Evolutionary conservation across 495 filamentous ascomycete genomes (phyloP), one percentile per base, ranked within the genome.

Genomic region (Tricharina praecox): DNA sequence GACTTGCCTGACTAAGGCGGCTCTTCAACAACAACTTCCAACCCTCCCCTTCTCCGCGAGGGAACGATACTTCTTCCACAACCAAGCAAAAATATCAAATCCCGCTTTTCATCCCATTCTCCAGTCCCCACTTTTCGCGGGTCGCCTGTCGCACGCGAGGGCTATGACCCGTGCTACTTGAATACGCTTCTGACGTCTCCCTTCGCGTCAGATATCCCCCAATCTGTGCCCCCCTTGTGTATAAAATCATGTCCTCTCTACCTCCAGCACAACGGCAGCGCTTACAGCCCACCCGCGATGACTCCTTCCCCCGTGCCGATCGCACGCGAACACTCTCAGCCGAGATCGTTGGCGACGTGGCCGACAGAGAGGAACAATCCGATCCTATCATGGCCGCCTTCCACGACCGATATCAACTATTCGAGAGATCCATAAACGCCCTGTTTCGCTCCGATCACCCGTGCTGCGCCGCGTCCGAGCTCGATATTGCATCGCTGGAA

Each of bases 401-500:
- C 34, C 47, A 53, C 33, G 58, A 54, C 33, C 50, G 58, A 48
- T 61, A 57, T 48, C 48, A 53, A 19, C 37, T 50, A 34, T 57
- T 52, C 47, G 58, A 61, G 28, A 60, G 45, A 47, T 49, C 45
- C 35, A 61, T 61, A 50, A 33, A 34, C 30, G 55, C 44, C 25
- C 48, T 61, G 34, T 61, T 61, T 44, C 48, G 23, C n/a, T 58
- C 53, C 33, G 51, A 60, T 23, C 53, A 48, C 34, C 58, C 58
- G 24, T 61, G 58, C 42, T 61, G 58, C 51, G 28, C 50, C 37
- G 39, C 46, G 23, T 45, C 30, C 24, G 58, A 61, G 37, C 48
- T 58, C 15, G 56, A 59, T 24, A 37, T 54, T 42, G 49, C 77
- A 32, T 70, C 79, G 32, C 70, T 84, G 28, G 76, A 79, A 41